Conservation (phyloP, 2,329 filamentous ascomycete genomes). For the Metarhizium sp. region DNA sequence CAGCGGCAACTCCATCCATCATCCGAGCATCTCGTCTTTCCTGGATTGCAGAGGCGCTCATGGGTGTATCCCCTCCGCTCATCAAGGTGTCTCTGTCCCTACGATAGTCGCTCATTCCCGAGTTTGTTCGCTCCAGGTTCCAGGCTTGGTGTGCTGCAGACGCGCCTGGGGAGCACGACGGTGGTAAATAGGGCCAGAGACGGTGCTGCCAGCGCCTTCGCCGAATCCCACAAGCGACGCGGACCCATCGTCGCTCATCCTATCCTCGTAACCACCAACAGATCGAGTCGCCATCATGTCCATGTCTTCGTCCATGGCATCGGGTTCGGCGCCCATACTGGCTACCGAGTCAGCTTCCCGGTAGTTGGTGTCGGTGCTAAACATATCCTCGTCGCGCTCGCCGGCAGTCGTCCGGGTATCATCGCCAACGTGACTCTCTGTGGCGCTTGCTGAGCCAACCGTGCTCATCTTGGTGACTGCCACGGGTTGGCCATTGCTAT, state of each 20-base stretch:
- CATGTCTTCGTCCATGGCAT: conserved; percentile 45
- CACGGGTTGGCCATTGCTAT: conserved; percentile 59
- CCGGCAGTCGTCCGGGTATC: conserved; percentile 43
- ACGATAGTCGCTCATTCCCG: conserved; percentile 39
- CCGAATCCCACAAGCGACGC: conserved; percentile 86
- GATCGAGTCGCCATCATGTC: conserved; percentile 36
- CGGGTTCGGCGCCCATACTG: conserved; percentile 35
- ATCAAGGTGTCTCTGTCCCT: conserved; percentile 24
- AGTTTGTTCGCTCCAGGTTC: conserved; percentile 41
- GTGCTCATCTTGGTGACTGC: conserved; percentile 74
- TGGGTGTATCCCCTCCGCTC: conserved; percentile 30
- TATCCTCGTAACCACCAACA: conserved; percentile 50
- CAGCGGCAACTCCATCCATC: conserved; percentile 56
- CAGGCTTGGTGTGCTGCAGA: conserved; percentile 28
- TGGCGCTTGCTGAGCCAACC: conserved; percentile 83
- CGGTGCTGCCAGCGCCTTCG: conserved; percentile 79
- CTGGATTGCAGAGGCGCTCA: conserved; percentile 35
- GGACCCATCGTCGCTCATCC: conserved; percentile 76
- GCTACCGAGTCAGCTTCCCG: conserved; percentile 51
- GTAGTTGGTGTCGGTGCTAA: conserved; percentile 58
- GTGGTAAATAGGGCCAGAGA: conserved; percentile 67
- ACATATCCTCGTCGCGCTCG: conserved; percentile 55
- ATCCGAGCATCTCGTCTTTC: conserved; percentile 53
- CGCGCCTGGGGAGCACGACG: conserved; percentile 35
- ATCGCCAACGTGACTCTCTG: conserved; percentile 58